Base-by-base conservation (phyloP, 2,329 filamentous ascomycete species). In the Anthostomella pinea region DNA sequence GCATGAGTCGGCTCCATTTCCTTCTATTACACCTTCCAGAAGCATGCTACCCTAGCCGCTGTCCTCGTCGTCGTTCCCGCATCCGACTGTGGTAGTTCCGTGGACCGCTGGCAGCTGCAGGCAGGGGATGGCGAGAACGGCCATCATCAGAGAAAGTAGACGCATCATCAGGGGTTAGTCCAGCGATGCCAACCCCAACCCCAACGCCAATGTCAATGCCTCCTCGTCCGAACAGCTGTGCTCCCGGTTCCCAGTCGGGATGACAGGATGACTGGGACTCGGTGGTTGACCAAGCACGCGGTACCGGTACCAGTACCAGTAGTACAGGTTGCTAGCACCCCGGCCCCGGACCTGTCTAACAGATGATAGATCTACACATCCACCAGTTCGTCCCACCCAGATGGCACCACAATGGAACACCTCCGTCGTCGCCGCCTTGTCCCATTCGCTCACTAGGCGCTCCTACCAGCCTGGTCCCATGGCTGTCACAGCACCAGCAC, bases 11-110 rank as follows among this genome's bases (percentile, higher is more conserved):
- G 16, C 13, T 11, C 23, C 21, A 17, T 21, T 16, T 29, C 26
- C 16, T 36, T 36, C 33, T 10, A 26, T 25, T 28, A 35, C 35
- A 41, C 41, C 46, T 51, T 51, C 48, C 46, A 51, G 48, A 51
- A 51, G 32, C 29, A 33, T 51, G 45, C 45, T 36, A 43, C 38
- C 38, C 20, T 29, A 30, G 13, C 18, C 17, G 18, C 11, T 15
- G 35, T 27, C 28, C 21, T 25, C 35, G 38, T 39, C 41, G 23
- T 31, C 24, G 23, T 26, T 35, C 39, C 45, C 43, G 45, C 40
- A 46, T 49, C 48, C 48, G 46, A 45, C 39, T 30, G n/a, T n/a
- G n/a, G n/a, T n/a, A 31, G 30, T 30, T 49, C 46, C 46, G 41
- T 51, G 41, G 43, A 45, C 45, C 41, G 35, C 33, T 39, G 38